Evolutionary conservation across 2,329 filamentous ascomycete genomes (phyloP), one percentile per base, ranked within the genome.

Genomic region (Cladophialophora bantiana): DNA sequence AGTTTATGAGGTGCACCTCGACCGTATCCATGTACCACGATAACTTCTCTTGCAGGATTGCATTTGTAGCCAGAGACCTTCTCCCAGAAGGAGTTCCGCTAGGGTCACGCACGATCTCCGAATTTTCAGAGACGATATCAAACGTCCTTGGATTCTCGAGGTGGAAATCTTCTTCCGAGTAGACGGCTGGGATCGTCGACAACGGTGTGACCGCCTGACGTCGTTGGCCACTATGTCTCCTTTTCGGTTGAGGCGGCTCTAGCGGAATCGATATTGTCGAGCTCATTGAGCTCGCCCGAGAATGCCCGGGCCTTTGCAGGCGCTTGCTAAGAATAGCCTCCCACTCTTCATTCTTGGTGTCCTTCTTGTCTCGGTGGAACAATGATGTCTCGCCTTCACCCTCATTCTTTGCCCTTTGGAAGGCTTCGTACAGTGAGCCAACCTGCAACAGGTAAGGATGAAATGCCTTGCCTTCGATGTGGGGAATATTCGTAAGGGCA

Each of bases 11-110:
- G 77, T 99, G 95, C 62, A 99, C 93, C 77, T 99, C 95, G 26
- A 99, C 93, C 0, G 95, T 99, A 77, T 99, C 95, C 93, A 99
- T 97, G 78, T 99, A 99, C 95, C 95, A 99, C 0, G 95, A 98
- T 12, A 99, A 83, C 79, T 99, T 99, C 79, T 99, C 95, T 77
- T 99, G 95, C 40, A 99, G 79, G 66, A 99, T 99, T 0, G 95
- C 95, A 79, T 99, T 99, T 0, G 94, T 97, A 7, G 94, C 94
- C 34, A 99, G 83, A 0, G 92, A 91, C 77, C 97, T 98, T 67
- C 94, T 87, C 7, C 83, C 83, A 12, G 80, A 79, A 18, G 79
- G 77, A 52, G 81, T 77, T 7, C 91, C 89, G 76, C 89, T 91
- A 3, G 82, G 78, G 4, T 79, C 78, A 26, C 89, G 86, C n/a